A percentile compares a stretch with the other conserved stretches of the same genome.
These are phyloP conservation scores for Trametes coccinea DNA, from an alignment of 768 basidiomycete species.

Conservation along the genomic window DNA sequence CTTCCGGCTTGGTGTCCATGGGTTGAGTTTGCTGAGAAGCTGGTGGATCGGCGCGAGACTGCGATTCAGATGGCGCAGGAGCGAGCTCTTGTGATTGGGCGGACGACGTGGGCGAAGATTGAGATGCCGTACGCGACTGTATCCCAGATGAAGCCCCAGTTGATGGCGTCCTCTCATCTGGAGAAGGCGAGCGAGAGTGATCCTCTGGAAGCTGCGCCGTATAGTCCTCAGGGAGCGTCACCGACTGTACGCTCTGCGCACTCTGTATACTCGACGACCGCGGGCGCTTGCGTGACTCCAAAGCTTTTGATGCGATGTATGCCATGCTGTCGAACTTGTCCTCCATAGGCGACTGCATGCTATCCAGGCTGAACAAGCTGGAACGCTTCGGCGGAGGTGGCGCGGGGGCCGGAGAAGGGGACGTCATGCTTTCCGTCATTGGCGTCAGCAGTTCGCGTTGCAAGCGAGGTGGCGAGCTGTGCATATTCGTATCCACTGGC, in stretches of 20 bases:
- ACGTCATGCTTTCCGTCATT: slow-evolving; percentile 17
- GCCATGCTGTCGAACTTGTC: slow-evolving; percentile 8
- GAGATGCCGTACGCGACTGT: not conserved
- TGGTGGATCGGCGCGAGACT: not conserved
- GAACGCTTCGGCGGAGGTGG: slow-evolving; percentile 6
- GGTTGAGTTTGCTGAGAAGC: not conserved
- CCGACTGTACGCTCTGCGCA: slow-evolving; percentile 6
- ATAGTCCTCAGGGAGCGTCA: slow-evolving; percentile 1
- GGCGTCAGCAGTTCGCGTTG: slow-evolving; percentile 20
- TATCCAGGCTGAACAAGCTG: slow-evolving; percentile 13
- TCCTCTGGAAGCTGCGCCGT: not conserved
- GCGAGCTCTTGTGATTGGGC: not conserved
- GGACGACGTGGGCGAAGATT: not conserved
- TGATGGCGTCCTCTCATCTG: not conserved
- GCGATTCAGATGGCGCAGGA: not conserved
- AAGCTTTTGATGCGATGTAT: not conserved
- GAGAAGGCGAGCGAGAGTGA: not conserved
- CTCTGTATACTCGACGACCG: slow-evolving; percentile 17
- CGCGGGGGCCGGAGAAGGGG: slow-evolving; percentile 15
- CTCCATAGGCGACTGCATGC: not conserved
- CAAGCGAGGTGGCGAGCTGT: slow-evolving; percentile 1
- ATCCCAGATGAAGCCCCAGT: not conserved
- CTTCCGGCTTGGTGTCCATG: not conserved
- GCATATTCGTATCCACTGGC: not conserved
- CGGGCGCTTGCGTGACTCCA: slow-evolving; percentile 8